Percentiles rank a stretch among this genome's conserved stretches.
These are phyloP conservation scores for Leavenworthia alabamica DNA, from an alignment of 345 rosid genomes.

Conservation along the genomic window DNA sequence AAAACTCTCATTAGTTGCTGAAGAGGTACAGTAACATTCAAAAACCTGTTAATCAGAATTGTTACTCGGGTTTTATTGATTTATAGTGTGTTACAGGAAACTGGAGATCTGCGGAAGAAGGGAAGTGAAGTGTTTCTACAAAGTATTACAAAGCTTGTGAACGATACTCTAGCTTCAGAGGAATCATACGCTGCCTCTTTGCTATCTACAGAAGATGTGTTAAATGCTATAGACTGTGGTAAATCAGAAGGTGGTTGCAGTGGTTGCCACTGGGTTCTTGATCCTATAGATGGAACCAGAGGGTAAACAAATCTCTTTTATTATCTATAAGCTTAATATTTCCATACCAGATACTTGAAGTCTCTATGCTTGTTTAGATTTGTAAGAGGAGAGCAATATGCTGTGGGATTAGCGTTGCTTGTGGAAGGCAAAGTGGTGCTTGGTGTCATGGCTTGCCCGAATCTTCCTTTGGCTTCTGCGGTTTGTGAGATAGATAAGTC, in stretches of 20 bases:
- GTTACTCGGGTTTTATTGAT: neutral
- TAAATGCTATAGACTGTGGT: slow-evolving; percentile 69
- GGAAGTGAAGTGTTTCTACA: slow-evolving; percentile 47
- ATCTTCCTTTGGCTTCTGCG: slow-evolving; percentile 59
- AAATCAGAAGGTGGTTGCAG: slow-evolving; percentile 79
- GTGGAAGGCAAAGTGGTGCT: slow-evolving; percentile 86
- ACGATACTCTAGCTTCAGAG: slow-evolving; percentile 58
- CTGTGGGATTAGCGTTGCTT: slow-evolving; percentile 80
- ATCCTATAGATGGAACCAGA: slow-evolving; percentile 96
- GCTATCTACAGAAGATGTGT: slow-evolving; percentile 58
- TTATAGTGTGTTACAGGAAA: slow-evolving; percentile 47
- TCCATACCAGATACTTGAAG: neutral
- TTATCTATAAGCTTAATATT: neutral
- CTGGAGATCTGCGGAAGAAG: slow-evolving; percentile 60
- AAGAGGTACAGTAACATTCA: slow-evolving; percentile 53
- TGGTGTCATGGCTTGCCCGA: slow-evolving; percentile 90
- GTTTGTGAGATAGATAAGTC: slow-evolving; percentile 26
- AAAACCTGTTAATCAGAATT: neutral
- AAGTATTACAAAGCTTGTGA: slow-evolving; percentile 66
- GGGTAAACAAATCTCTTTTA: slow-evolving; percentile 43
- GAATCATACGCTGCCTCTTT: slow-evolving; percentile 36
- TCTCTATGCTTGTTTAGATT: slow-evolving; percentile 46
- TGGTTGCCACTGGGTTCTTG: slow-evolving; percentile 93
- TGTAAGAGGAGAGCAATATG: slow-evolving; percentile 91
- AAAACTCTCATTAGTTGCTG: slow-evolving; percentile 72